Conservation (phyloP, 73 alveolate species). For the Paramecium pentaurelia region DNA sequence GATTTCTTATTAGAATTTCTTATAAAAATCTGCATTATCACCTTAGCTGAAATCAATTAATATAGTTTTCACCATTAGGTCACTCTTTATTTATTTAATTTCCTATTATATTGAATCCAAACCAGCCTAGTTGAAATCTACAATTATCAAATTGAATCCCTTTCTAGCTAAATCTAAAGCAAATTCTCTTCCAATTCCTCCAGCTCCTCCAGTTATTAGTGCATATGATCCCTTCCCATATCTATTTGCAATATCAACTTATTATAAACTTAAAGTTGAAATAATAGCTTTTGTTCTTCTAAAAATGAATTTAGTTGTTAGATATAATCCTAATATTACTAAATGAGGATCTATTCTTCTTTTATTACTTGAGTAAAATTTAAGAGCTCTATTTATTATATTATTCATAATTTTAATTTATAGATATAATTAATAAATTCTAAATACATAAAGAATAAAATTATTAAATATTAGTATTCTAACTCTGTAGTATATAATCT, state of each 20-base stretch:
- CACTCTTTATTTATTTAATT: background rate
- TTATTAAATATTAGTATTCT: background rate
- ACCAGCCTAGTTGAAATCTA: constrained; percentile 53
- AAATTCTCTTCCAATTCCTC: constrained; percentile 82
- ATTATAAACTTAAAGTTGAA: background rate
- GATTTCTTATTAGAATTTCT: constrained; percentile 39
- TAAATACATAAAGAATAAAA: background rate
- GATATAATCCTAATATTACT: background rate
- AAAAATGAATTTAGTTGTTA: background rate
- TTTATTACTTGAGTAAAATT: background rate
- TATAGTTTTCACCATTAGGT: background rate
- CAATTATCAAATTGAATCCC: constrained; percentile 70
- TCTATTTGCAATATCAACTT: constrained; percentile 25
- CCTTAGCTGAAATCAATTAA: constrained; percentile 41
- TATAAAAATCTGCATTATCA: background rate
- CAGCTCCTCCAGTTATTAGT: constrained; percentile 78
- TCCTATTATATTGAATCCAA: background rate
- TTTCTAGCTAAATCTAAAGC: constrained; percentile 70
- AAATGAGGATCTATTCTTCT: background rate
- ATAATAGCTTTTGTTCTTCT: background rate
- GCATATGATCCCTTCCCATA: constrained; percentile 78
- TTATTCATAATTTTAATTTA: background rate
- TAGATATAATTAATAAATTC: background rate
- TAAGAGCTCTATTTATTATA: background rate
- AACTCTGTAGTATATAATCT: too few relatives aligned